Conservation (phyloP, 805 yeast genomes). For the Ogataea methylovora region DNA sequence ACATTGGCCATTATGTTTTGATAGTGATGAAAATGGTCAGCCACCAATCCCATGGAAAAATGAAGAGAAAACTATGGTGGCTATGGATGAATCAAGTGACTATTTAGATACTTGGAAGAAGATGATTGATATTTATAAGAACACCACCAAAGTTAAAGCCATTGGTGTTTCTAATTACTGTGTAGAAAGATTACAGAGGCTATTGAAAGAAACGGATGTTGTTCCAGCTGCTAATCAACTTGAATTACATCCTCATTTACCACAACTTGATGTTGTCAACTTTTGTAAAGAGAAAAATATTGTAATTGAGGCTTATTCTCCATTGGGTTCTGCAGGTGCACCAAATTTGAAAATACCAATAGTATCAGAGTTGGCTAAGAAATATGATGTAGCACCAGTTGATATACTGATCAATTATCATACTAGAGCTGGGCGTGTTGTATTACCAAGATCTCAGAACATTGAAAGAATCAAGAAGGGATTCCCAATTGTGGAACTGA, state of each 20-base stretch:
- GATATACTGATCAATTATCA: conserved; percentile 60
- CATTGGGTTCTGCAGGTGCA: conserved; percentile 60
- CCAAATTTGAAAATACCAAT: conserved; percentile 48
- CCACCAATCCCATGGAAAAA: conserved; percentile 31
- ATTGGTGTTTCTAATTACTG: conserved; percentile 55
- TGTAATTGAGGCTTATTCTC: conserved; percentile 48
- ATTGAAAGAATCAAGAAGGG: conserved; percentile 47
- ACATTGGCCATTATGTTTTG: conserved; percentile 42
- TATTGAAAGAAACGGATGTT: conserved; percentile 35
- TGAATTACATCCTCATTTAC: conserved; percentile 41
- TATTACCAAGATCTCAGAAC: conserved; percentile 66
- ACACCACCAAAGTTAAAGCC: conserved; percentile 39
- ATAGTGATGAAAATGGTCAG: conserved; percentile 31
- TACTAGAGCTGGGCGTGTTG: conserved; percentile 51
- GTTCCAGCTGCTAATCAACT: conserved; percentile 52
- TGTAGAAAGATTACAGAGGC: conserved; percentile 28
- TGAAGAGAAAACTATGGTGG: conserved; percentile 34
- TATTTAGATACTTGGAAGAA: conserved; percentile 67
- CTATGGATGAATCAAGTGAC: conserved; percentile 78
- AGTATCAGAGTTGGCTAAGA: conserved; percentile 46
- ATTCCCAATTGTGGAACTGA: conserved; percentile 27
- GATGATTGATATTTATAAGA: conserved; percentile 62
- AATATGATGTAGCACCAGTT: conserved; percentile 44
- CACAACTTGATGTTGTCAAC: conserved; percentile 31
- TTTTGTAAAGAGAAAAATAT: conserved; percentile 31